Percentiles rank a stretch among this genome's conserved stretches.
Conservation (phyloP, 331 rosid species). For the Cydonia oblonga region DNA sequence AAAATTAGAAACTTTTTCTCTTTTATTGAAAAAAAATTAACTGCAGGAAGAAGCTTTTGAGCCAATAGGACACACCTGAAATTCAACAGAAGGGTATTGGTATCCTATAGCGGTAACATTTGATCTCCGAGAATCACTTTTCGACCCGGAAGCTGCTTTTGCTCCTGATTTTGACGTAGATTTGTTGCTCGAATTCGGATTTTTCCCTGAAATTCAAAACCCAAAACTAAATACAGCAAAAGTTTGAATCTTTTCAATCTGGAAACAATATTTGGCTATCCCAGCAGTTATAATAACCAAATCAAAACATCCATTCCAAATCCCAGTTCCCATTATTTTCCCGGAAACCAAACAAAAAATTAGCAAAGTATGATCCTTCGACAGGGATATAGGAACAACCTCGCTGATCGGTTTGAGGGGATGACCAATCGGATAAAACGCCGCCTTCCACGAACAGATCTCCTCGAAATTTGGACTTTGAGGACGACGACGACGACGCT, state of each 20-base stretch:
- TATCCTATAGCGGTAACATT: conserved; percentile 29
- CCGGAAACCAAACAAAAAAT: neutral
- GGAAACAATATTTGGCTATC: neutral
- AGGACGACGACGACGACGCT: conserved; percentile 20
- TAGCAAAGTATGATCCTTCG: neutral
- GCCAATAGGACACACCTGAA: conserved; percentile 23
- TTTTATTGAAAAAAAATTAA: neutral
- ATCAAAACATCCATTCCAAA: neutral
- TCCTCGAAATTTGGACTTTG: conserved; percentile 6
- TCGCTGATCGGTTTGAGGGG: conserved; percentile 23
- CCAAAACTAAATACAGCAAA: neutral
- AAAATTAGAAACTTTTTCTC: neutral
- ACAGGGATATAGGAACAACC: conserved; percentile 21
- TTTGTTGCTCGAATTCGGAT: conserved; percentile 18
- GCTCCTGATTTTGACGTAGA: conserved; percentile 32
- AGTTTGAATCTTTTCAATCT: neutral
- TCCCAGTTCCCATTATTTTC: neutral
- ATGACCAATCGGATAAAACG: conserved; percentile 60
- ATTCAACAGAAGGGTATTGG: conserved; percentile 23
- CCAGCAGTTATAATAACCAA: neutral
- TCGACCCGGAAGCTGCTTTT: conserved; percentile 35
- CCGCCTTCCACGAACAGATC: conserved; percentile 65
- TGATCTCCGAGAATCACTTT: conserved; percentile 16
- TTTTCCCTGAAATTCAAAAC: conserved; percentile 45
- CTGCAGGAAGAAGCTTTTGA: neutral